Evolutionary conservation across 129 eudicot genomes (phyloP), one percentile per base, ranked within the genome.

Genomic region (Lactuca saligna): DNA sequence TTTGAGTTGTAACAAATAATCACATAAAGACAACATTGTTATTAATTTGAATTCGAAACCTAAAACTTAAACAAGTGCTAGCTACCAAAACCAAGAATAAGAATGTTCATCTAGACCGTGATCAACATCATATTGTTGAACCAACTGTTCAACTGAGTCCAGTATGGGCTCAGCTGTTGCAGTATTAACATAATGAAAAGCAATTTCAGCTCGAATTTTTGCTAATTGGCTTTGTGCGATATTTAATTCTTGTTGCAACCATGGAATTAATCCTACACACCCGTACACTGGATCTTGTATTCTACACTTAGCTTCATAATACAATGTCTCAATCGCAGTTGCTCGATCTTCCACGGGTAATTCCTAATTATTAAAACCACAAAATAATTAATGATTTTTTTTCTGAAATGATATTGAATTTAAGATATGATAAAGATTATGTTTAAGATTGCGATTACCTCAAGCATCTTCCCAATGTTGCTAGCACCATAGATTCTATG

Each of bases 401-500:
- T 0, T 48, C 4, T 12, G n/a, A 57, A 39, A 29, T 4, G 32
- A 13, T 7, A 17, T 17, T 7, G 25, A 46, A 25, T 25, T 20
- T 6, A 65, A 51, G 17, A 63, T n/a, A 17, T 7, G 50, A 39
- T 7, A 34, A 48, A 62, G 15, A 65, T 16, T 54, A 15, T 3
- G 31, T 54, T 66, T 8, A 75, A 58, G 73, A 59, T 39, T 70
- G 7, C 7, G 29, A 42, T 42, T 83, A 83, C 88, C 82, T 83
- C 69, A 7, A 83, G 77, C 82, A 76, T 80, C 70, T 76, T 79
- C 20, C 61, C 78, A 16, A 83, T 13, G 63, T 79, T 83, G 78
- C 82, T 83, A 13, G 88, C 84, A 5, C 88, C 88, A 80, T 79
- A 80, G 71, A 80, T 76, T 72, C 54, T 72, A 58, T 83, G 88